Base-by-base conservation (phyloP, 495 filamentous ascomycete genomes). In the Jackrogersella multiformis region DNA sequence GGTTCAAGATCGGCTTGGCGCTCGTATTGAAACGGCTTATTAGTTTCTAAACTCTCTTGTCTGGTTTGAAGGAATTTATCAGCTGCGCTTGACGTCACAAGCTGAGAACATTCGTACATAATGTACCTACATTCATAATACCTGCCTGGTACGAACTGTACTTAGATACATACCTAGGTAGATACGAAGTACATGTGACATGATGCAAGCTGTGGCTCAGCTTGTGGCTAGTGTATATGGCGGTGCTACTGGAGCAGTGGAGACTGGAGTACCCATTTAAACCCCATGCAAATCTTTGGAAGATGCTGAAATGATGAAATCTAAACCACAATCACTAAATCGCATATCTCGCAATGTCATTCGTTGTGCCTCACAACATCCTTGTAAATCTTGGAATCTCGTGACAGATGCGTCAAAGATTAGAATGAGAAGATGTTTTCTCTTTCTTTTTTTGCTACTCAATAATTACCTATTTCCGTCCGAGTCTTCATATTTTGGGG, bases 11-110 rank as follows among this genome's bases (percentile, higher is more conserved):
- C 2, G 21, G 21, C 61, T 70, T 66, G 67, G 67, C 67, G 45
- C 51, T 70, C 67, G 67, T 70, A 70, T 70, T 70, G 67, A 70
- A 61, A 70, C 67, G 28, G n/a, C 42, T 36, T 53, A 18, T 36
- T 30, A 18, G n/a, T 44, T n/a, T n/a, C n/a, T n/a, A n/a, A n/a
- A n/a, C n/a, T n/a, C n/a, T 45, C 59, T 63, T 58, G 52, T 53
- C 36, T 24, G 53, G 53, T 63, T 63, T 63, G 38, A 39, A 13
- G 23, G 49, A 46, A 52, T 42, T 34, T 42, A n/a, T 7, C 26
- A 30, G 26, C 26, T 30, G 7, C 26, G 18, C 5, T 46, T 65
- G 66, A 69, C 60, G 61, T 69, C 66, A 69, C 21, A 42, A 56
- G 38, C 24, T 35, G 23, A 12, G 12, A 13, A 13, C n/a, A n/a